These are phyloP conservation scores for Entrophospora sp. DNA, from an alignment of 192 early-diverging fungal species.

Conservation along the genomic window DNA sequence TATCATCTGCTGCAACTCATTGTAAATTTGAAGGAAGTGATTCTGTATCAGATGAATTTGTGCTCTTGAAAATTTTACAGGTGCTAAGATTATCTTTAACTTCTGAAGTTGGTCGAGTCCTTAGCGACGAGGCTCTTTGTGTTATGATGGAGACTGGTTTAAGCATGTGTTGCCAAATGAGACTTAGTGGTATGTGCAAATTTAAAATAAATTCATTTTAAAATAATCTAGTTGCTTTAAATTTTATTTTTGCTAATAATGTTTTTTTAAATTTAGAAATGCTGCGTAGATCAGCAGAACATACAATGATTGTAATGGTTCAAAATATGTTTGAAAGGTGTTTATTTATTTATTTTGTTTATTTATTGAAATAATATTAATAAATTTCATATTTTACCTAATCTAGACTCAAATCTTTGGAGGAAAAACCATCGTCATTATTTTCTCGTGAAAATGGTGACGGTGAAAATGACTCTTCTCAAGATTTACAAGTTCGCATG, in stretches of 20 bases:
- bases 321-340: conserved; percentile 71
- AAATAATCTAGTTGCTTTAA: no score
- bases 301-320: conserved; percentile 67
- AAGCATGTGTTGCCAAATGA: conserved; percentile 93
- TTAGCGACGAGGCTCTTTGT: conserved; percentile 90
- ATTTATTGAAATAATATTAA: neutral
- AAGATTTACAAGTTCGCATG: conserved; percentile 13
- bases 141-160: conserved; percentile 97
- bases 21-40: conserved; percentile 96
- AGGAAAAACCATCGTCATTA: conserved; percentile 23
- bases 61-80: conserved; percentile 80
- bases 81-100: conserved; percentile 68
- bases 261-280: no score
- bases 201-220: no score
- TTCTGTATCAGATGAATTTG: conserved; percentile 88
- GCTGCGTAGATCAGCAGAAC: conserved; percentile 64
- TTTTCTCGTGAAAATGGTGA: neutral
- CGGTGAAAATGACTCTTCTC: neutral
- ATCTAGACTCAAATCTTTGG: conserved; percentile 29
- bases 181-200: conserved; percentile 63
- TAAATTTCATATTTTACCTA: neutral
- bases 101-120: conserved; percentile 54
- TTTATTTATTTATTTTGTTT: neutral
- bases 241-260: no score
- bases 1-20: conserved; percentile 81